A percentile compares a stretch with the other conserved stretches of the same genome.
Conservation (phyloP, 768 basidiomycete species). For the Suillus luteus region DNA sequence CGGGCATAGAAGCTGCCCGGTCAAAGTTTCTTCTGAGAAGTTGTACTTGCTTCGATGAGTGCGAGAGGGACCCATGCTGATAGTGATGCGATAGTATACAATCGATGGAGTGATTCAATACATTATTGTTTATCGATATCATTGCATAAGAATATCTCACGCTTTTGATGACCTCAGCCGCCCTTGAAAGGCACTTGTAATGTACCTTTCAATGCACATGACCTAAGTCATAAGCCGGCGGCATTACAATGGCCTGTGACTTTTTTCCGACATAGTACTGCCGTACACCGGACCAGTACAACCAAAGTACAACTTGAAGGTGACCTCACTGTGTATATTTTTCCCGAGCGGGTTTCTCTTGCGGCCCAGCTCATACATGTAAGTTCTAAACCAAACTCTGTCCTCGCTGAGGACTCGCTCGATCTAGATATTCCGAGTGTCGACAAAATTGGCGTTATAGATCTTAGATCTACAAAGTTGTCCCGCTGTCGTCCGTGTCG, state of each 20-base stretch:
- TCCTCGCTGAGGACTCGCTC: no score
- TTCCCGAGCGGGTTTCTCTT: no score
- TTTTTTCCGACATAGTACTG: slow-evolving; percentile 1
- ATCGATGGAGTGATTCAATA: not conserved
- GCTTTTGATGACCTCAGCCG: not conserved
- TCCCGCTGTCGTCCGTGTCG: no score
- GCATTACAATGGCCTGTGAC: not conserved
- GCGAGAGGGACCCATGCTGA: not conserved
- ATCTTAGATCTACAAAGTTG: no score
- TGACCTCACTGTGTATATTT: no score
- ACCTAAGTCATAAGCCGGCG: not conserved
- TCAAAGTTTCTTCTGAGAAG: not conserved
- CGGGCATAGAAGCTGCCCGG: slow-evolving; percentile 1
- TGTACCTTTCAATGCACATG: slow-evolving; percentile 1
- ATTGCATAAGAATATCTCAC: not conserved
- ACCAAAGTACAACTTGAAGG: no score
- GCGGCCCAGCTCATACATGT: no score
- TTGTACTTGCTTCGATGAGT: not conserved
- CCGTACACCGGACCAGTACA: no score
- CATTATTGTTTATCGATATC: not conserved
- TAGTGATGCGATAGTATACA: not conserved
- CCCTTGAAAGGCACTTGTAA: not conserved
- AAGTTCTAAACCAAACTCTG: no score
- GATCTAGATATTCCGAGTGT: no score
- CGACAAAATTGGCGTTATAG: no score